Base-by-base conservation (phyloP, 768 basidiomycete genomes). In the Auriscalpium vulgare region DNA sequence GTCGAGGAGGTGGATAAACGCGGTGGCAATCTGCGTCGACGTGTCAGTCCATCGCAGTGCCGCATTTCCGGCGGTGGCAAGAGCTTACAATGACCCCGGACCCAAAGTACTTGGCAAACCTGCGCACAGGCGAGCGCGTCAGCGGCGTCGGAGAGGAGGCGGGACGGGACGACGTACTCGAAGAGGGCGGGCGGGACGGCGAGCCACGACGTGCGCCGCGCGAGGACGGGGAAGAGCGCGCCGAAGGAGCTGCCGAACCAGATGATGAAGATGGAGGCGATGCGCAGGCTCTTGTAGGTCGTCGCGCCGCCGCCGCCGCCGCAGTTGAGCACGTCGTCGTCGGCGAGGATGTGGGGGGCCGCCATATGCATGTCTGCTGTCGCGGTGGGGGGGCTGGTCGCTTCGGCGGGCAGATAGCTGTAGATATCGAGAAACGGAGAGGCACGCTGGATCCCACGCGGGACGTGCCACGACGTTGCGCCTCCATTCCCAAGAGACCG, bases 1-100 rank as follows among this genome's bases (percentile, higher is more conserved):
- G 7, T 79, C 71, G 7, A 95, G 74, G 0, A 95, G 77, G 68
- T 93, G 90, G 37, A 91, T 89, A 67, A 91, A 95, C 4, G 89
- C 87, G 10, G 93, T 95, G 1, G 91, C 91, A 56, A 97, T 87
- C 88, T 91, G 60, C 34, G 48, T 29, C 29, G 29, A 29, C 2
- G n/a, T 21, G 53, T 45, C 59, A 10, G 59, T 29, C 48, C 3
- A 10, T 11, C 8, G 8, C 34, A 7, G 3, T 7, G 34, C 1
- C 19, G 8, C 34, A 40, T 16, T 10, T 1, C 13, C 29, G 8
- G 50, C 37, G 50, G 47, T 19, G 43, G 43, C 16, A 19, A 35
- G 21, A 29, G 21, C 53, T 55, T 10, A 56, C 58, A 45, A 57
- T 56, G 44, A 56, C 47, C 1, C 57, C 58, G 8, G 59, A 54